Evolutionary conservation across 495 filamentous ascomycete genomes (phyloP).

Genomic region (Penicillium pulvis): DNA sequence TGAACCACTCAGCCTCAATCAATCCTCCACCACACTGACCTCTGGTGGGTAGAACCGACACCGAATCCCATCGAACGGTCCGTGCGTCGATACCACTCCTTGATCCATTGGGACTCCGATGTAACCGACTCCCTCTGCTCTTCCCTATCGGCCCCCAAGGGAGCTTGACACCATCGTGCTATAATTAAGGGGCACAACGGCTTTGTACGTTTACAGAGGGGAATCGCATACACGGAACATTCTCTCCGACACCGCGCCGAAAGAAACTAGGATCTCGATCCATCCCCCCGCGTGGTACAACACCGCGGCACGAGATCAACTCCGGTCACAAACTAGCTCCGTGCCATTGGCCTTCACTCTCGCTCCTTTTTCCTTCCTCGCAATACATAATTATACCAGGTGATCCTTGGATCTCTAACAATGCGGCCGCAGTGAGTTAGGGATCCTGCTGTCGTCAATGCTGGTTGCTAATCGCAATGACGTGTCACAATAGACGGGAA

Average conservation of each 20-base stretch:
- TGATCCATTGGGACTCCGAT: constrained; percentile 33
- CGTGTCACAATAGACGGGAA: constrained; percentile 60
- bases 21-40: constrained; percentile 7
- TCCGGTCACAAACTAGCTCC: constrained; percentile 1
- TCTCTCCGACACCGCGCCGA: background rate
- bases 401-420: constrained; percentile 22
- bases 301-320: constrained; percentile 11
- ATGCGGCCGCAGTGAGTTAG: constrained; percentile 57
- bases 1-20: constrained; percentile 4
- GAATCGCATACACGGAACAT: background rate
- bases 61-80: constrained; percentile 16
- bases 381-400: background rate
- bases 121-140: constrained; percentile 39
- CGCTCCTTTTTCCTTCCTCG: background rate
- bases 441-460: constrained; percentile 12
- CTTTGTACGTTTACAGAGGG: background rate
- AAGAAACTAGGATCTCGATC: constrained; percentile 2
- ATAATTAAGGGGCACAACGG: constrained; percentile 7
- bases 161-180: constrained; percentile 19
- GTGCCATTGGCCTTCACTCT: constrained; percentile 2
- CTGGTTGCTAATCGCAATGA: constrained; percentile 27
- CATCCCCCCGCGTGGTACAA: constrained; percentile 19
- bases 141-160: constrained; percentile 31
- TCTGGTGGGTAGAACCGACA: constrained; percentile 10
- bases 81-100: constrained; percentile 17